These are phyloP conservation scores for Alliaria petiolata DNA, from an alignment of 345 rosid genomes.

Conservation along the genomic window DNA sequence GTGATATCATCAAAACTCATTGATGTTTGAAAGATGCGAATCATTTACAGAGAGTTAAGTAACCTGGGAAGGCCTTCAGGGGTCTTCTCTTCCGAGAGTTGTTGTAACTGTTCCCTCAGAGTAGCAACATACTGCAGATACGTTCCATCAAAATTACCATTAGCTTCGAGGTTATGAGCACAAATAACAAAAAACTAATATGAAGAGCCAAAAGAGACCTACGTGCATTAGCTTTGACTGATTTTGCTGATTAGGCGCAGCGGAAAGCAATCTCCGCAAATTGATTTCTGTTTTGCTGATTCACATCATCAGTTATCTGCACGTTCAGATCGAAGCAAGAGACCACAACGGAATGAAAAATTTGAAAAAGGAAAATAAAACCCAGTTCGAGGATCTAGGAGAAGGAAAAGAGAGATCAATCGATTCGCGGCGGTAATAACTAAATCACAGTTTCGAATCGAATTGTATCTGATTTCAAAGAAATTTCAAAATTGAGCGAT, in stretches of 20 bases:
- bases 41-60: background rate
- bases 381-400: no score
- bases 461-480: background rate
- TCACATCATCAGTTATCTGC: slow-evolving; percentile 41
- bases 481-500: background rate
- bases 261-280: slow-evolving; percentile 63
- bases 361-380: no score
- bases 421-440: background rate
- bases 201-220: background rate
- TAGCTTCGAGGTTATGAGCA: background rate
- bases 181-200: background rate
- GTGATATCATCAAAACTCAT: background rate
- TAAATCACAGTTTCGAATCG: background rate
- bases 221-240: slow-evolving; percentile 79
- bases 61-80: slow-evolving; percentile 75
- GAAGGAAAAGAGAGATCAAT: background rate
- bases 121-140: slow-evolving; percentile 78
- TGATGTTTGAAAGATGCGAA: background rate
- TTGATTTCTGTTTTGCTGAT: slow-evolving; percentile 76
- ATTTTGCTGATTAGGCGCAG: slow-evolving; percentile 74
- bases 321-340: slow-evolving; percentile 11
- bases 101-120: slow-evolving; percentile 69
- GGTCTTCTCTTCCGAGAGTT: slow-evolving; percentile 68
- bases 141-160: slow-evolving; percentile 5
- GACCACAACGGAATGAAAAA: no score